Conservation (phyloP, 2,329 filamentous ascomycete species). For the Botrytis cinerea region DNA sequence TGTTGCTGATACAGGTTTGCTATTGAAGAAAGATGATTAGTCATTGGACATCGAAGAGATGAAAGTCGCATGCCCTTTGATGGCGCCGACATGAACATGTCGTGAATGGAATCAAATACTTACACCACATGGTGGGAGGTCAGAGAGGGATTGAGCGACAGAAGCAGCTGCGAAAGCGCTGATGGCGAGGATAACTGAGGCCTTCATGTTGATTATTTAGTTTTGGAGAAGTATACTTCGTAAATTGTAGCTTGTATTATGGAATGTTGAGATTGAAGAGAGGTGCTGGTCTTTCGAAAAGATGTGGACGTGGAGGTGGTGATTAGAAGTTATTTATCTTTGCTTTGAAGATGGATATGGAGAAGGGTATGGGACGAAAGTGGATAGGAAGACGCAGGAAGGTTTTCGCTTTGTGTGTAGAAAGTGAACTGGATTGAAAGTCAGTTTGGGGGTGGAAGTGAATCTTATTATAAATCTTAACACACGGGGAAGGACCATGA, state of each 20-base stretch:
- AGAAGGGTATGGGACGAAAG: background rate
- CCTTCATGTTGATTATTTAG: slow-evolving; percentile 39
- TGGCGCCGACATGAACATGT: background rate
- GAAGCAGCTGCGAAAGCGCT: slow-evolving; percentile 35
- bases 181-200: slow-evolving; percentile 34
- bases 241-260: background rate
- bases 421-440: background rate
- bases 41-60: slow-evolving; percentile 2
- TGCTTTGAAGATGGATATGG: background rate
- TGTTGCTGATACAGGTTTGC: slow-evolving; percentile 49
- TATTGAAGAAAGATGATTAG: slow-evolving; percentile 30
- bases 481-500: slow-evolving; percentile 3
- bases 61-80: background rate
- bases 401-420: background rate
- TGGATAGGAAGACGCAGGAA: background rate
- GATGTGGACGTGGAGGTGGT: background rate
- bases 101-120: slow-evolving; percentile 25
- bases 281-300: background rate
- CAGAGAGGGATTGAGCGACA: slow-evolving; percentile 33
- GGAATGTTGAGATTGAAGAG: slow-evolving; percentile 6
- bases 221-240: background rate
- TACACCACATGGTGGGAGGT: slow-evolving; percentile 41
- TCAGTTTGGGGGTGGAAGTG: background rate
- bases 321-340: slow-evolving; percentile 6
- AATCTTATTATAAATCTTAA: slow-evolving; percentile 4